These are phyloP conservation scores for Yarrowia osloensis DNA, from an alignment of 805 yeast genomes.

Conservation along the genomic window DNA sequence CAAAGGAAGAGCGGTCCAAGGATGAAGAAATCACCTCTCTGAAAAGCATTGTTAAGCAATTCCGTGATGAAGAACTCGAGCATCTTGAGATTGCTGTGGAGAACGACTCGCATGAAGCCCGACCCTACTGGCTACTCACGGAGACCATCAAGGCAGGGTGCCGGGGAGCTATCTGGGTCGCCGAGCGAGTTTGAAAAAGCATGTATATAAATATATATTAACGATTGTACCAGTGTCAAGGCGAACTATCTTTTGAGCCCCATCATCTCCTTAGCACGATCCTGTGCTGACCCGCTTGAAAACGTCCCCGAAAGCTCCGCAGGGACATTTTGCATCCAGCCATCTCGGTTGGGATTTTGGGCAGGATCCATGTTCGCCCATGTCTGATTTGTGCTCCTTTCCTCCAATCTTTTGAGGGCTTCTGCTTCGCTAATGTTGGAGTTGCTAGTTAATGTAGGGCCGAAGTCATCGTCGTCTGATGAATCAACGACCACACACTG, in stretches of 20 bases:
- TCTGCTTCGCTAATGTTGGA: background rate
- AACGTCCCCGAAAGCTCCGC: conserved; percentile 2
- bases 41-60: conserved; percentile 64
- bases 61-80: conserved; percentile 93
- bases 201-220: conserved; percentile 5
- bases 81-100: conserved; percentile 92
- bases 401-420: conserved; percentile 4
- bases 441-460: background rate
- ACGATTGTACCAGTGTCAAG: background rate
- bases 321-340: conserved; percentile 10
- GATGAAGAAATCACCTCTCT: conserved; percentile 58
- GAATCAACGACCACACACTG: background rate
- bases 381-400: background rate
- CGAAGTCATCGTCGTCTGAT: conserved; percentile 11
- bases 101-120: conserved; percentile 88
- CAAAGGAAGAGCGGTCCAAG: conserved; percentile 38
- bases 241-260: background rate
- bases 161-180: conserved; percentile 85
- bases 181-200: conserved; percentile 66
- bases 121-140: conserved; percentile 85
- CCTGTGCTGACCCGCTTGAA: background rate
- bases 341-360: conserved; percentile 10
- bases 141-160: conserved; percentile 84
- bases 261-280: conserved; percentile 16
- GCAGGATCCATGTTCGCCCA: conserved; percentile 11